Base-by-base conservation (phyloP, 73 alveolate species). In the Symbiodinium pilosum region DNA sequence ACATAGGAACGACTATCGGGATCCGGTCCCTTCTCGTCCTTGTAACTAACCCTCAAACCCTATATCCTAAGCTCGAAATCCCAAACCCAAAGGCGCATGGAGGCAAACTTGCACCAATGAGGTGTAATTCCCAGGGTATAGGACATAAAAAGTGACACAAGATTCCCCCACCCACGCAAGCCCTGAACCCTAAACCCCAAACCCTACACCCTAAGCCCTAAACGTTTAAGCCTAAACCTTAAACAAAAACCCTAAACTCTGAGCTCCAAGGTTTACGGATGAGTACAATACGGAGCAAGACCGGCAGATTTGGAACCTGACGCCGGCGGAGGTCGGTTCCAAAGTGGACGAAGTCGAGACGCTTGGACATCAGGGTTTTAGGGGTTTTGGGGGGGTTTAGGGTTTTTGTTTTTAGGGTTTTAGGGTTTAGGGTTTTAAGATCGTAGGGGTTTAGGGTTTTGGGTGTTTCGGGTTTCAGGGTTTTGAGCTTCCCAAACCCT, bases 271-370 rank as follows among this genome's bases (percentile, higher is more conserved):
- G 77, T 89, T 68, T 39, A 89, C 96, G 41, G 96, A 89, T 30
- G 87, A 89, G 39, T 89, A 89, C 84, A 42, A 40, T 40, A 89
- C 96, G 32, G 47, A 36, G 47, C 96, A 89, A 75, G 96, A 89
- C 32, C 87, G 96, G 47, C 96, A 89, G 87, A 69, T 89, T 51
- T 89, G 96, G 96, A 89, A 89, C 32, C 75, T 89, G 41, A 89
- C 96, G 21, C 73, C 75, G 38, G 69, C 96, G 18, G 87, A 89
- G 26, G 39, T 36, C 16, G 16, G 4, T n/a, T 69, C 73, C 75
- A 89, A 54, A 12, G 42, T 38, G 47, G 86, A 73, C 47, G 86
- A 73, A 38, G 47, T 32, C 36, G 47, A 73, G 86, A 28, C 36
- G 1, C 47, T n/a, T 32, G 47, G 42, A 14, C 51, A 34, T n/a